Percentiles rank a stretch among this genome's conserved stretches.
phyloP scores from a whole-genome alignment of 306 rosid species.

The Chamaecrista fasciculata region DNA sequence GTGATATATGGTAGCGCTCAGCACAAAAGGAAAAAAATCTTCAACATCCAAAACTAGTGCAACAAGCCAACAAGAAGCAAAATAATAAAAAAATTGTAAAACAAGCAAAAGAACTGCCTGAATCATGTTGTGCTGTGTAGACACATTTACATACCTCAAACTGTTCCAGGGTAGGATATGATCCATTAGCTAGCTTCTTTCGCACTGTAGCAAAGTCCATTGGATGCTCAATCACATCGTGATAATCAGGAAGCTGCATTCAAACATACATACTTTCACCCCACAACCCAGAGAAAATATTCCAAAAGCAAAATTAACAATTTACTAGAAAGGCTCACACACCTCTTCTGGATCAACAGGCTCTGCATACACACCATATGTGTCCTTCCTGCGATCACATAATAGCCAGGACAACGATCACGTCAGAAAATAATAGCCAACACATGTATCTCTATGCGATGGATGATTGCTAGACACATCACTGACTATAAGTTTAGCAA shows the following conservation, averaged over 20 bases:
- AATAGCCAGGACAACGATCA: conserved; percentile 18
- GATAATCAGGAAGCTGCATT: conserved; percentile 94
- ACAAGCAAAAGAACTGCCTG: conserved; percentile 1
- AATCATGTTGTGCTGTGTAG: background rate
- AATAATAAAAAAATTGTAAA: conserved; percentile 25
- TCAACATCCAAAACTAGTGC: conserved; percentile 12
- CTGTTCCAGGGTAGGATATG: conserved; percentile 76
- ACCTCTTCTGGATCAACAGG: conserved; percentile 99
- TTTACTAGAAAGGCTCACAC: conserved; percentile 17
- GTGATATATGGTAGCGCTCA: background rate
- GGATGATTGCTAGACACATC: background rate
- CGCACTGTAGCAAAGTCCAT: conserved; percentile 97
- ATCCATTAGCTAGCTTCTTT: conserved; percentile 72
- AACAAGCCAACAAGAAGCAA: conserved; percentile 1
- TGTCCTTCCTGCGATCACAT: conserved; percentile 84
- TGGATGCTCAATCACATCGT: conserved; percentile 84
- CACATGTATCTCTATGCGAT: conserved; percentile 1
- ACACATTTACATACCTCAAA: conserved; percentile 69
- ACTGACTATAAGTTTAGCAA: background rate
- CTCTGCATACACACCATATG: conserved; percentile 92
- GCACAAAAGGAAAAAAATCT: background rate
- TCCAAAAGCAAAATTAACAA: conserved; percentile 26
- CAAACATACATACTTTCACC: conserved; percentile 33
- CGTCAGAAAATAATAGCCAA: conserved; percentile 19
- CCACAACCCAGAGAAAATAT: conserved; percentile 22